Base-by-base conservation (phyloP, 257 asterid genomes). In the Salvia splendens region DNA sequence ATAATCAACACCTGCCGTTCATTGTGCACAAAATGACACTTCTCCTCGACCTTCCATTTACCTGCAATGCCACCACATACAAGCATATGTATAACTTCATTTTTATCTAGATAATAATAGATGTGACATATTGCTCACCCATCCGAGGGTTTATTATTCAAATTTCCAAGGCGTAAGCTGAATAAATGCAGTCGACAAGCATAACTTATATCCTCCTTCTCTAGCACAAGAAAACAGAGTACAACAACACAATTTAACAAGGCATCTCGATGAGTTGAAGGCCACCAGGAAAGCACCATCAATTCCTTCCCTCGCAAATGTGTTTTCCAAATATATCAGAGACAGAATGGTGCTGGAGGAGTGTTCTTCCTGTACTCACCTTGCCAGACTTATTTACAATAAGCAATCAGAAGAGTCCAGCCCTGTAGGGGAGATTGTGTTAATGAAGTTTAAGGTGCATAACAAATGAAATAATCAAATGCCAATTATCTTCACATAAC, bases 351-450 rank as follows among this genome's bases (percentile, higher is more conserved):
- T 53, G 59, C 35, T 10, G 59, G 38, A 53, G n/a, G 35, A 10
- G 35, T 16, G 3, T 61, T 61, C 38, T 61, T 61, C 52, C 51
- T 20, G 35, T 12, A 11, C 38, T 40, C 24, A 17, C 41, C 17
- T 5, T 28, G 14, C 16, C 52, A 35, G 0, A 41, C 10, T 41
- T 60, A 41, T 15, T 60, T 11, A 35, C 48, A 58, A 49, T 17
- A 48, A 33, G 16, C 40, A 40, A 15, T 14, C 16, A 10, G 17
- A 64, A 49, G 33, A 14, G 60, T 15, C 11, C 54, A 48, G 32
- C 70, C 70, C 70, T 64, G 70, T 20, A 8, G 50, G 8, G 28
- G 65, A 9, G 36, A 65, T 15, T 24, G 24, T 36, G 56, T 41
- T 11, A 16, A 16, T 40, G 48, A 60, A 40, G 14, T 53, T 20